phyloP scores from a whole-genome alignment of 108 stramenopile species.

The Cyclotella kingstonii region DNA sequence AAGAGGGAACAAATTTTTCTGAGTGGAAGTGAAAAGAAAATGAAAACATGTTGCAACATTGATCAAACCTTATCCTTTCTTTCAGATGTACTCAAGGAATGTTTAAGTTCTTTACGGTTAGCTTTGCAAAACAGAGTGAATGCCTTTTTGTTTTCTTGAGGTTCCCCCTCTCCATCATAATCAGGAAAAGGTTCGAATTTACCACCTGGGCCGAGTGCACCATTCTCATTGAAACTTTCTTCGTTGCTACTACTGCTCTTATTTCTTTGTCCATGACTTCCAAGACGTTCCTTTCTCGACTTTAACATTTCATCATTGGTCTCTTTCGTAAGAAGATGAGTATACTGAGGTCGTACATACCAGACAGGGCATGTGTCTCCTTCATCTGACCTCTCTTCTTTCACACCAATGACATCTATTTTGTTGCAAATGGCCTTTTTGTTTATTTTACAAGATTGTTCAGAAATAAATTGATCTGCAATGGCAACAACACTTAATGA shows the following conservation, averaged over 20 bases:
- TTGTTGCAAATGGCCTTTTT: slow-evolving; percentile 30
- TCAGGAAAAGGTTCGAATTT: slow-evolving; percentile 69
- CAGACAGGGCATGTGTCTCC: slow-evolving; percentile 33
- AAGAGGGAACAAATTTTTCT: not conserved
- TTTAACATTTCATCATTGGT: slow-evolving; percentile 15
- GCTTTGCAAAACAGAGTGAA: slow-evolving; percentile 79
- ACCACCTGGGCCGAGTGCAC: slow-evolving; percentile 69
- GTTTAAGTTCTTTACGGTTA: slow-evolving; percentile 70
- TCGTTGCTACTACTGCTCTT: slow-evolving; percentile 4
- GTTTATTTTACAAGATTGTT: slow-evolving; percentile 14
- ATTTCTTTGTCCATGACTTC: slow-evolving; percentile 29
- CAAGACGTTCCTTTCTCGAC: slow-evolving; percentile 25
- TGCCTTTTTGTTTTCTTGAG: slow-evolving; percentile 71
- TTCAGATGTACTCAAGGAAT: slow-evolving; percentile 48
- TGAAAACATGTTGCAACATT: not conserved
- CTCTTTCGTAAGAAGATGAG: slow-evolving; percentile 26
- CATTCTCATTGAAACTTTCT: slow-evolving; percentile 18
- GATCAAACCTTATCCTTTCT: slow-evolving; percentile 66
- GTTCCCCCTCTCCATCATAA: slow-evolving; percentile 74
- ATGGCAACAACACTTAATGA: slow-evolving; percentile 20
- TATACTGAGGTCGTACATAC: slow-evolving; percentile 25
- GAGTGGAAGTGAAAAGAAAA: not conserved
- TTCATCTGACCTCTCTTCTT: slow-evolving; percentile 43
- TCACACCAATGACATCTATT: slow-evolving; percentile 36
- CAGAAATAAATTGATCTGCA: slow-evolving; percentile 22